A percentile compares a stretch with the other conserved stretches of the same genome.
phyloP scores from a whole-genome alignment of 805 yeast genomes.

The Candida mattraensis region DNA sequence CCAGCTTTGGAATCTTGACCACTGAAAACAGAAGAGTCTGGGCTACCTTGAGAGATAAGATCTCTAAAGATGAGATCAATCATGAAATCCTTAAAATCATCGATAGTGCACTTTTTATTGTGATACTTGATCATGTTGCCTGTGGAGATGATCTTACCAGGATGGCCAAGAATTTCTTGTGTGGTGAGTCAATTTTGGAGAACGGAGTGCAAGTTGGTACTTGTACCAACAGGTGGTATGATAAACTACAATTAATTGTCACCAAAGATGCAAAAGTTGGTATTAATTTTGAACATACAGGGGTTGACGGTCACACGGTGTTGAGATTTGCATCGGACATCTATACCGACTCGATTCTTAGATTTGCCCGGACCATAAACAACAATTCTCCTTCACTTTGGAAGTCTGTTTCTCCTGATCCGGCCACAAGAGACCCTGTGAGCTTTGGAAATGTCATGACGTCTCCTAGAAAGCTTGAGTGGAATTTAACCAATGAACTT shows the following conservation, averaged over 20 bases:
- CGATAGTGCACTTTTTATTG: constrained; percentile 79
- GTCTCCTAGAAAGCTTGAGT: constrained; percentile 83
- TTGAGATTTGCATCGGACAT: constrained; percentile 84
- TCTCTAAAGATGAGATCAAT: constrained; percentile 50
- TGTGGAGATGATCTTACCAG: constrained; percentile 60
- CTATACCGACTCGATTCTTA: constrained; percentile 84
- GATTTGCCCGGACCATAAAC: constrained; percentile 83
- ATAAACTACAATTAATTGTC: constrained; percentile 82
- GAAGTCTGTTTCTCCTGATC: constrained; percentile 52
- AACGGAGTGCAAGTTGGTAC: constrained; percentile 92
- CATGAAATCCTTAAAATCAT: constrained; percentile 69
- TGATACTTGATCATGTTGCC: constrained; percentile 79
- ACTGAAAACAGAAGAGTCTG: constrained; percentile 87
- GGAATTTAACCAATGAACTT: constrained; percentile 79
- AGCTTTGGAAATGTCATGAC: constrained; percentile 52
- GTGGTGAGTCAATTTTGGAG: constrained; percentile 78
- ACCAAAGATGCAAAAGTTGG: constrained; percentile 92
- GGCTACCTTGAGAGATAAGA: constrained; percentile 68
- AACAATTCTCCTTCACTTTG: constrained; percentile 72
- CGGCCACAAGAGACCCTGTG: constrained; percentile 41
- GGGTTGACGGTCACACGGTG: constrained; percentile 95
- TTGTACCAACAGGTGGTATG: constrained; percentile 91
- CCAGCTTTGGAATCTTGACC: constrained; percentile 85
- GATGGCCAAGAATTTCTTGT: constrained; percentile 78
- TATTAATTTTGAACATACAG: constrained; percentile 90